Conservation (phyloP, 2,329 filamentous ascomycete species). For the Penicillium glabrum region DNA sequence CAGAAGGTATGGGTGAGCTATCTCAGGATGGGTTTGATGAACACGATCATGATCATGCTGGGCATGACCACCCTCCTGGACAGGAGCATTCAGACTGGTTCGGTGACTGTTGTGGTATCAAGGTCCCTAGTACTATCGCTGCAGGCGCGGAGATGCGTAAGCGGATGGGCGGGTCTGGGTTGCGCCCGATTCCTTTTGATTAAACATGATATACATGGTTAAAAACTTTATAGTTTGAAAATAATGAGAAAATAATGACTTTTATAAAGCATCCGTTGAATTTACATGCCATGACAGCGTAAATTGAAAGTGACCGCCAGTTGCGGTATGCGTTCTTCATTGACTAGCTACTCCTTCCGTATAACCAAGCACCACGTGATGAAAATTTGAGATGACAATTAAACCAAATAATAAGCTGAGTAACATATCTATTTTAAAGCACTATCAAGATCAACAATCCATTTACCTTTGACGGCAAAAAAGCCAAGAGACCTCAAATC, state of each 20-base stretch:
- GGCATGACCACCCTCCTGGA: conserved; percentile 67
- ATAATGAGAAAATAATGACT: background rate
- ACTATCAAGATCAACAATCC: background rate
- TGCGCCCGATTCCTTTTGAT: conserved; percentile 55
- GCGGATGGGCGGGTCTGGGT: conserved; percentile 63
- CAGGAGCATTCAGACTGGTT: conserved; percentile 62
- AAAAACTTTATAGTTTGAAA: background rate
- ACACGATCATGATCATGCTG: conserved; percentile 30
- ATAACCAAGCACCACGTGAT: too few species aligned
- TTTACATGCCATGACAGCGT: too few species aligned
- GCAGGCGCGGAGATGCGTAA: conserved; percentile 88
- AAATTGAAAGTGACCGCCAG: too few species aligned
- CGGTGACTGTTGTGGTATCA: conserved; percentile 98
- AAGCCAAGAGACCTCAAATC: background rate
- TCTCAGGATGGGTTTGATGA: conserved; percentile 46
- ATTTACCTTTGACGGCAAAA: background rate
- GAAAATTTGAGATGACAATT: background rate
- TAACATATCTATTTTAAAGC: background rate
- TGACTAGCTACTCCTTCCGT: too few species aligned
- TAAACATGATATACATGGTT: conserved; percentile 20
- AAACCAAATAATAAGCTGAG: background rate
- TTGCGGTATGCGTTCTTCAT: too few species aligned
- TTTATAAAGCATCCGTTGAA: background rate
- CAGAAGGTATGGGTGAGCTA: conserved; percentile 68
- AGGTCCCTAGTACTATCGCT: conserved; percentile 90